Evolutionary conservation across 2,329 filamentous ascomycete genomes (phyloP), one percentile per base, ranked within the genome.

Genomic region (Nectriaceae sp.): DNA sequence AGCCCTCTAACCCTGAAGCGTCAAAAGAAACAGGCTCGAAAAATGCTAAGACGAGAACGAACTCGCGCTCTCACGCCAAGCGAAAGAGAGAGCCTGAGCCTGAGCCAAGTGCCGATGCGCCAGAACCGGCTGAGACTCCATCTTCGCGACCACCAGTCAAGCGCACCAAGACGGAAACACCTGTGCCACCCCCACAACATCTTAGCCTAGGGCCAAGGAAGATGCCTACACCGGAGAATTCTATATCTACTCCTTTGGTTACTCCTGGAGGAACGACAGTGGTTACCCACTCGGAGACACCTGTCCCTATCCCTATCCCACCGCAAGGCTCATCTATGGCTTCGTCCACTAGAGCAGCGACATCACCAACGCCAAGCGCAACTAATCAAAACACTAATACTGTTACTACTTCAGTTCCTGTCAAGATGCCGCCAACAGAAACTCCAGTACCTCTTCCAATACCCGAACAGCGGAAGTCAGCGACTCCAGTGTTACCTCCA

Each of bases 111-210:
- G 53, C 46, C n/a, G 71, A 69, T 24, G 57, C 57, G 40, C 51
- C 62, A 3, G 67, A 68, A 44, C 54, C 46, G 6, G 43, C 50
- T 4, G 68, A 70, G 20, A 52, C 57, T 33, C 59, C 64, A 16
- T 58, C 65, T 4, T 46, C 62, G n/a, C 69, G 65, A 26, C 75
- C 75, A 22, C 71, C 69, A 47, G 48, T 68, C 21, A 83, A 83
- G 61, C 75, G 78, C 26, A 76, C 70, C 53, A 83, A 82, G 64
- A 81, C 75, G 20, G 80, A 83, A 63, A 83, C 80, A 13, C 80
- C 79, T 11, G 72, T 82, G 22, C 78, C 76, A 41, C 74, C 74
- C 36, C 73, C 73, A 13, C 66, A 70, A 21, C 71, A 72, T 26
- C 65, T 60, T 21, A 57, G 55, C 19, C 55, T 66, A 36, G 62